Percentiles rank a stretch among this genome's conserved stretches.
Conservation (phyloP, 176 grass and related monocot genomes). For the Oryza punctata region DNA sequence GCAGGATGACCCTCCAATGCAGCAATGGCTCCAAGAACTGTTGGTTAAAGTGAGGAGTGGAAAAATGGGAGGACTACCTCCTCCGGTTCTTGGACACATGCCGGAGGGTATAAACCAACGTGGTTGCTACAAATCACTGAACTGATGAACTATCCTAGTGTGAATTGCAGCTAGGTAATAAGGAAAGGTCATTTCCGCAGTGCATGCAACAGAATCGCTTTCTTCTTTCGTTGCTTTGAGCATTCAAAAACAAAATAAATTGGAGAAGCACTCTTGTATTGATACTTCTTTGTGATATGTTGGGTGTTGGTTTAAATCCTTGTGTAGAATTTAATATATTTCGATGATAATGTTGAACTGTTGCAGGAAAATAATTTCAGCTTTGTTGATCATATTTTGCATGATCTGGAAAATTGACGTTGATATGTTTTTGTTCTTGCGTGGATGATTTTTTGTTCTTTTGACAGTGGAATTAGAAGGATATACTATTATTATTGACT, state of each 20-base stretch:
- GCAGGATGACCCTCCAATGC: slow-evolving; percentile 56
- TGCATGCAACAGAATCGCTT: no score
- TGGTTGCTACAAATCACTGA: not conserved
- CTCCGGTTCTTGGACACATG: slow-evolving; percentile 23
- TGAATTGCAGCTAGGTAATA: no score
- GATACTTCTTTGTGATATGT: not conserved
- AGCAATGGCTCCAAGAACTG: slow-evolving; percentile 55
- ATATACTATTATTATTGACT: not conserved
- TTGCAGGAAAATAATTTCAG: not conserved
- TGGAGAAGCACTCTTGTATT: not conserved
- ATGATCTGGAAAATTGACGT: not conserved
- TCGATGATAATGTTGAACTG: not conserved
- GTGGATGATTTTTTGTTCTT: not conserved
- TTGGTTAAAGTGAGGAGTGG: slow-evolving; percentile 42
- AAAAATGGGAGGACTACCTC: slow-evolving; percentile 24
- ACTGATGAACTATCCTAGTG: no score
- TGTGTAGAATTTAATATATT: not conserved
- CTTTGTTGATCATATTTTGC: not conserved
- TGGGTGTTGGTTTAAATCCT: not conserved
- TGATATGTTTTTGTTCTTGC: not conserved
- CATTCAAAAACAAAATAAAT: not conserved
- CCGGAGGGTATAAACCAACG: slow-evolving; percentile 8
- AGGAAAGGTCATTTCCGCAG: no score
- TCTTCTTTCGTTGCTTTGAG: no score
- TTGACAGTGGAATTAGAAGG: not conserved